Conservation (phyloP, 2,329 filamentous ascomycete genomes). For the Paecilomyces niveus region DNA sequence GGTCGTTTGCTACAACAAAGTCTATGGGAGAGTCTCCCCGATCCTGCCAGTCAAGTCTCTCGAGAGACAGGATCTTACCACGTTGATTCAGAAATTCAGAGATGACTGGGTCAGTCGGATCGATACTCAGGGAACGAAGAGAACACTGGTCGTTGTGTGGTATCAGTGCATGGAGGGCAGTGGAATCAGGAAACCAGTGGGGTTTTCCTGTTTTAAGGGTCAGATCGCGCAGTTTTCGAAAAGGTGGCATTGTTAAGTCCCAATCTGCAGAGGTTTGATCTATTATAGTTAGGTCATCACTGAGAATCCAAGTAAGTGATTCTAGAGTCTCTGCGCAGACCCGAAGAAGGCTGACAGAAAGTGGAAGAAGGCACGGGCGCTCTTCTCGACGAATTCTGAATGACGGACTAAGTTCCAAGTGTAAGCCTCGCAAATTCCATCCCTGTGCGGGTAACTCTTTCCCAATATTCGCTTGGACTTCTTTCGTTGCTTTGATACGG, state of each 20-base stretch:
- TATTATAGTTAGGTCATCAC: background rate
- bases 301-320: background rate
- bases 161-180: background rate
- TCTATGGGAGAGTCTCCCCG: background rate
- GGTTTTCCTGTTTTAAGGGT: background rate
- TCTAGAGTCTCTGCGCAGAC: background rate
- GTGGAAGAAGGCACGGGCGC: background rate
- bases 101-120: background rate
- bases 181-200: background rate
- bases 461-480: background rate
- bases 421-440: background rate
- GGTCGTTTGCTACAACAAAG: background rate
- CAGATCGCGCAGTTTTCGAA: background rate
- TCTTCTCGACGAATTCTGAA: background rate
- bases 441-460: background rate
- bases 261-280: background rate
- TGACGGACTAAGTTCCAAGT: background rate
- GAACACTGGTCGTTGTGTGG: background rate
- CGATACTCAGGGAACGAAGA: background rate
- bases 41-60: background rate
- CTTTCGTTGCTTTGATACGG: background rate
- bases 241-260: background rate
- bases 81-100: background rate
- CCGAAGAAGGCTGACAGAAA: background rate
- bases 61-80: background rate